Evolutionary conservation across 2,329 filamentous ascomycete genomes (phyloP), one percentile per base, ranked within the genome.

Genomic region (Metarhizium album): DNA sequence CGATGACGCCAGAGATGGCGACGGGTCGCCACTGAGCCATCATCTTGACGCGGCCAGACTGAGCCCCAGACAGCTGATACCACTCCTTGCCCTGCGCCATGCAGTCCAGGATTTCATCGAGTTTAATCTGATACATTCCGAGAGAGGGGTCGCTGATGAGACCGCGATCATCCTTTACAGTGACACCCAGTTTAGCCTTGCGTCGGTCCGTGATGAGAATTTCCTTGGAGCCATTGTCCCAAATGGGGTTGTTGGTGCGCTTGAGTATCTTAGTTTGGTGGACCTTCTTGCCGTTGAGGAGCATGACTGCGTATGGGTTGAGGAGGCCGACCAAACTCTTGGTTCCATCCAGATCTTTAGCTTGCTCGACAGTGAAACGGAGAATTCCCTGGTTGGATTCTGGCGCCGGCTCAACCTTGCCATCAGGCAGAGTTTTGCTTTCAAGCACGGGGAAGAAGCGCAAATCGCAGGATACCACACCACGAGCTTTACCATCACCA

Each of bases 231-330:
- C 87, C 87, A 63, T 97, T 86, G 49, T 91, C 85, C 84, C 90
- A 98, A 60, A 98, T 90, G 7, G 93, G 93, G 60, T 95, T 93
- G 71, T 98, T 98, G 53, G 90, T 97, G 54, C 91, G 85, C 78
- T 97, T 98, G 60, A 96, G 78, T 68, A 90, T 94, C 70, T 90
- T 88, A 49, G 90, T 95, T 51, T 82, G 78, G 60, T 95, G 90
- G 4, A 97, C 79, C 64, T 94, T 86, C 69, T 93, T 95, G 55
- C 89, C 87, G 61, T 98, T 98, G 59, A 98, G 80, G 43, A 96
- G 77, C 47, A 98, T 76, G 31, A 83, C 76, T 9, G 88, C 90
- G 59, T 97, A 98, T 2, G 93, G 93, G 67, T 90, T 97, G 45
- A 98, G 83, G 55, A 84, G 78, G 29, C 93, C 93, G 53, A 97